Conservation (phyloP, 805 yeast species). For the Peterozyma toletana region DNA sequence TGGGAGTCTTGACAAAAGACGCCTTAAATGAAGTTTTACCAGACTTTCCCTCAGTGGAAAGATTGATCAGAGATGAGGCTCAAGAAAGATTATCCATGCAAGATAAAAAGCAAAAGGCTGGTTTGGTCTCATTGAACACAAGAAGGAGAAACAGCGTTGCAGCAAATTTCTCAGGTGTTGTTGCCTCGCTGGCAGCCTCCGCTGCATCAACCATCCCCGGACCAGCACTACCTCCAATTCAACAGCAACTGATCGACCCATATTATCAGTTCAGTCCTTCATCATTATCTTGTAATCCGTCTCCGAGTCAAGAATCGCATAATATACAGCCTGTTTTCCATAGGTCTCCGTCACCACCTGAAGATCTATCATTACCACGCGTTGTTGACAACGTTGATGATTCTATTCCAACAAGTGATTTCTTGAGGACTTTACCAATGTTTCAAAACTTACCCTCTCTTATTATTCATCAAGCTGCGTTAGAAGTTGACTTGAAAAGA, state of each 20-base stretch:
- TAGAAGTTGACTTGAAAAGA: constrained; percentile 50
- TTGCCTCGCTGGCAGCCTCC: constrained; percentile 22
- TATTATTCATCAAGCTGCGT: constrained; percentile 56
- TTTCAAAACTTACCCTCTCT: constrained; percentile 51
- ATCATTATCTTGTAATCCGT: background rate
- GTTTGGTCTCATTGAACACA: constrained; percentile 21
- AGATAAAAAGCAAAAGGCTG: constrained; percentile 48
- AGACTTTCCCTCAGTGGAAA: constrained; percentile 57
- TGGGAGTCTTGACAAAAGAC: constrained; percentile 64
- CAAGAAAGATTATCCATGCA: constrained; percentile 70
- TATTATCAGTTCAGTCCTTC: background rate
- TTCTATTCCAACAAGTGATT: constrained; percentile 41
- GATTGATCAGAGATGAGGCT: constrained; percentile 70
- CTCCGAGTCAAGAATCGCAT: background rate
- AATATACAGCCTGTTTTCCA: too few species aligned
- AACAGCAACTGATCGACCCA: background rate
- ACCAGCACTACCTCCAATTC: constrained; percentile 29
- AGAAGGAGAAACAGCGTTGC: constrained; percentile 5
- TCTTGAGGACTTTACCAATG: constrained; percentile 49
- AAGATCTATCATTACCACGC: background rate
- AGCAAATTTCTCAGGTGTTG: constrained; percentile 8
- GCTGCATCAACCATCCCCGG: constrained; percentile 29
- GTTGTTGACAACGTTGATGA: constrained; percentile 36
- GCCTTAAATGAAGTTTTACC: constrained; percentile 52
- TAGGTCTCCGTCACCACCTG: background rate